Percentiles rank a stretch among this genome's conserved stretches.
Conservation (phyloP, 2,329 filamentous ascomycete genomes). For the Cytospora schulzeri region DNA sequence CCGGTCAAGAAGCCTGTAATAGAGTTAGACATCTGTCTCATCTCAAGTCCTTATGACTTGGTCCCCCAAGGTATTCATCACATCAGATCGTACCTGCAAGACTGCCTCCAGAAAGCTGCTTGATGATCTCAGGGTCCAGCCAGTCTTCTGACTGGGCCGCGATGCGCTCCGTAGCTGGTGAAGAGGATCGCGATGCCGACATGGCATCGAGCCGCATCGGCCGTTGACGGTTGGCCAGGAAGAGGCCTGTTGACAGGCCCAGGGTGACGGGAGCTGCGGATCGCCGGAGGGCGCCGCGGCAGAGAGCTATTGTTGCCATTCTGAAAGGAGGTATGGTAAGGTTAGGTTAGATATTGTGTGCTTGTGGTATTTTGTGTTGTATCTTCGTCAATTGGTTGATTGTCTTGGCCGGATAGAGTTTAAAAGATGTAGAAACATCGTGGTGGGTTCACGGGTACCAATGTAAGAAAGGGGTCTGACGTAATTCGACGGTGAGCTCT, state of each 20-base stretch:
- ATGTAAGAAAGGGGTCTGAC: background rate
- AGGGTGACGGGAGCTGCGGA: constrained; percentile 31
- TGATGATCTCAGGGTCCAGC: constrained; percentile 42
- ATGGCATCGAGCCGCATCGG: constrained; percentile 37
- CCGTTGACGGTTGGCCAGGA: constrained; percentile 33
- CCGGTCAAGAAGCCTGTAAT: constrained; percentile 62
- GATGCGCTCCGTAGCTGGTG: constrained; percentile 29
- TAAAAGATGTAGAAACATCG: background rate
- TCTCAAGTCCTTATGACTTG: background rate
- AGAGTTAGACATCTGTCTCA: background rate
- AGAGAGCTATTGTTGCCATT: constrained; percentile 28
- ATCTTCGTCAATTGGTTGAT: background rate
- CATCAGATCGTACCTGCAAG: constrained; percentile 45
- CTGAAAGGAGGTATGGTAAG: background rate
- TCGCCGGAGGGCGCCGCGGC: constrained; percentile 31
- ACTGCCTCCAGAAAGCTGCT: constrained; percentile 57
- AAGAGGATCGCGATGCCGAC: constrained; percentile 15
- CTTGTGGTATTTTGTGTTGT: background rate
- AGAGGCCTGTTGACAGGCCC: constrained; percentile 31
- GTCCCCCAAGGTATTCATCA: background rate
- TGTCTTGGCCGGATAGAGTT: background rate
- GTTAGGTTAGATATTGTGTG: too few species aligned
- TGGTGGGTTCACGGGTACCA: background rate
- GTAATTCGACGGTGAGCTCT: background rate
- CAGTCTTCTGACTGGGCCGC: constrained; percentile 27